Conservation (phyloP, 805 yeast species). For the Millerozyma miso region DNA sequence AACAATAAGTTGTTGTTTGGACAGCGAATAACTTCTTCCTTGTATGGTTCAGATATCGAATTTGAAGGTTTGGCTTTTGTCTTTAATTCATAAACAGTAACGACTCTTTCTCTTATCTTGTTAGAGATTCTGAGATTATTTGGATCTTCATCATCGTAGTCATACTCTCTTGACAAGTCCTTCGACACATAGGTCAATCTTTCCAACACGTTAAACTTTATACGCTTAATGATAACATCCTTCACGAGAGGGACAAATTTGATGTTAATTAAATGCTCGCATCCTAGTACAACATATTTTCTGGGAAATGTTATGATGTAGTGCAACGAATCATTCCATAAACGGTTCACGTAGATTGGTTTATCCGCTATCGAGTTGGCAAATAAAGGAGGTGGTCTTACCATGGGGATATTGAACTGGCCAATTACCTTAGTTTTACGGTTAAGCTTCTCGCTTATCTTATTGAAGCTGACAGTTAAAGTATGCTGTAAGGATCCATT, state of each 20-base stretch:
- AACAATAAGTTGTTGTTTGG: constrained; percentile 59
- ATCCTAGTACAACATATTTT: constrained; percentile 63
- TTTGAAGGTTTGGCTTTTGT: constrained; percentile 40
- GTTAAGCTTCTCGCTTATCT: constrained; percentile 28
- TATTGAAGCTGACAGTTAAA: constrained; percentile 37
- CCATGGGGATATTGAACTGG: constrained; percentile 40
- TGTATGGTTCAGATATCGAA: constrained; percentile 42
- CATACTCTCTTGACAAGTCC: constrained; percentile 41
- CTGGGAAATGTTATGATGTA: constrained; percentile 70
- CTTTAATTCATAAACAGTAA: constrained; percentile 61
- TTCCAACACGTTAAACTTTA: constrained; percentile 64
- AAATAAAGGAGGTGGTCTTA: constrained; percentile 53
- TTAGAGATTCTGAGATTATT: constrained; percentile 12
- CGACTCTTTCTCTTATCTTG: constrained; percentile 45
- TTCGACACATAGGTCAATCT: constrained; percentile 60
- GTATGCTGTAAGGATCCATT: constrained; percentile 46
- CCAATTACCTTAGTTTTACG: constrained; percentile 32
- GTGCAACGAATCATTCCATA: constrained; percentile 68
- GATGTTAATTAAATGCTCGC: constrained; percentile 55
- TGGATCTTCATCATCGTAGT: constrained; percentile 33
- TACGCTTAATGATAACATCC: constrained; percentile 55
- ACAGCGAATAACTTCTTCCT: constrained; percentile 57
- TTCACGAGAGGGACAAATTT: constrained; percentile 65
- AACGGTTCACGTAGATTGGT: constrained; percentile 70
- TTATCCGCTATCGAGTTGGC: constrained; percentile 60